Conservation (phyloP, 2,329 filamentous ascomycete genomes). For the Ceratocystis papillata region DNA sequence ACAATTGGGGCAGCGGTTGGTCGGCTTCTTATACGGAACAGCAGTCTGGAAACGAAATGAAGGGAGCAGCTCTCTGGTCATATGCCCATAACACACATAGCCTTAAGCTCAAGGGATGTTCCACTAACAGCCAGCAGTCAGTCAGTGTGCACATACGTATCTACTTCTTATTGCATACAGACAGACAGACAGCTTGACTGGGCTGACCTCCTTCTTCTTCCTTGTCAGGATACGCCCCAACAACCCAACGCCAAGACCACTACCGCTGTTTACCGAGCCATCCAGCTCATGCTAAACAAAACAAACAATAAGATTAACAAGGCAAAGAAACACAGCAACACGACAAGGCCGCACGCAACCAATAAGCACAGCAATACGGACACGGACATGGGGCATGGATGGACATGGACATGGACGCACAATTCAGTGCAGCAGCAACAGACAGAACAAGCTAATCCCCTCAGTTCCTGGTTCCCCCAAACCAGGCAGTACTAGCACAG, state of each 20-base stretch:
- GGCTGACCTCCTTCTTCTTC: background rate
- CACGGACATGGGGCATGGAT: background rate
- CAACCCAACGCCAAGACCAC: constrained; percentile 1
- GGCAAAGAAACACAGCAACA: background rate
- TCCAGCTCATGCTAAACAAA: background rate
- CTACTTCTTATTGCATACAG: background rate
- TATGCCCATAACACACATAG: too few relatives aligned
- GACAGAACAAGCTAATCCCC: too few relatives aligned
- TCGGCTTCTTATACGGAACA: constrained; percentile 6
- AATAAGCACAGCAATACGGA: background rate
- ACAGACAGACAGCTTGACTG: background rate
- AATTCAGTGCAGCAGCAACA: too few relatives aligned
- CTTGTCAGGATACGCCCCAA: background rate
- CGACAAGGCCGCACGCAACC: too few relatives aligned
- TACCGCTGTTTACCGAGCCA: constrained; percentile 1
- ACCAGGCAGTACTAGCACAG: background rate
- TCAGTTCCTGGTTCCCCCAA: too few relatives aligned
- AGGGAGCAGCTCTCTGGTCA: background rate
- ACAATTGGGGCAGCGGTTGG: background rate
- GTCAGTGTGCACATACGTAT: background rate
- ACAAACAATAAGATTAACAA: background rate
- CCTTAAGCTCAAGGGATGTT: background rate
- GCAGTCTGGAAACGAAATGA: constrained; percentile 2
- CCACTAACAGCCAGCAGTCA: background rate
- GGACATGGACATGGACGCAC: too few relatives aligned